phyloP scores from a whole-genome alignment of 768 basidiomycete genomes.

The Vishniacozyma victoriae region DNA sequence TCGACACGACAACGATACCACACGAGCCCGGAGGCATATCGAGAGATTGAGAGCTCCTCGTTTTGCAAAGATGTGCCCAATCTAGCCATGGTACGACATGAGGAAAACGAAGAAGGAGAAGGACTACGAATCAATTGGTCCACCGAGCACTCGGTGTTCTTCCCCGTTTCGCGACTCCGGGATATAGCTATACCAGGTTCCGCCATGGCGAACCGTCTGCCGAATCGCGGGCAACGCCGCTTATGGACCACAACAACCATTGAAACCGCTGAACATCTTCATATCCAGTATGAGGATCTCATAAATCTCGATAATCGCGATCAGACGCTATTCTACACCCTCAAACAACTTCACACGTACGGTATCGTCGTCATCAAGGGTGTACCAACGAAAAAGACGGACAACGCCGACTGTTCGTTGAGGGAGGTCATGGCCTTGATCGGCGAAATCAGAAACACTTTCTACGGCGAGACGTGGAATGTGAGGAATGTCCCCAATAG shows the following conservation, averaged over 20 bases:
- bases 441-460: conserved; percentile 73
- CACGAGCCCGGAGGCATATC: conserved; percentile 56
- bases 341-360: conserved; percentile 64
- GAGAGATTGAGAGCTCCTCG: neutral
- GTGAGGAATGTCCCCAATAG: conserved; percentile 69
- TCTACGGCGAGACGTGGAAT: conserved; percentile 86
- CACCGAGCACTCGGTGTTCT: no score
- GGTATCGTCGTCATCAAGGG: conserved; percentile 69
- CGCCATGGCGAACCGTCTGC: no score
- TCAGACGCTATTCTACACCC: conserved; percentile 54
- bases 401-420: conserved; percentile 61
- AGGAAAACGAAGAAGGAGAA: neutral
- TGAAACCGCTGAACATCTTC: neutral
- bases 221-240: conserved; percentile 53
- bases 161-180: conserved; percentile 25
- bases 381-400: conserved; percentile 62
- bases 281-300: conserved; percentile 51
- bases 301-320: conserved; percentile 45
- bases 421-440: conserved; percentile 61
- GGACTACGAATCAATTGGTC: neutral
- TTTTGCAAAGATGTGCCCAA: neutral
- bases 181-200: no score
- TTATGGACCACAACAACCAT: conserved; percentile 40
- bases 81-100: neutral
- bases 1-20: conserved; percentile 72